A percentile compares a stretch with the other conserved stretches of the same genome.
phyloP scores from a whole-genome alignment of 2,329 filamentous ascomycete genomes.

The Rhynchosporium secalis region DNA sequence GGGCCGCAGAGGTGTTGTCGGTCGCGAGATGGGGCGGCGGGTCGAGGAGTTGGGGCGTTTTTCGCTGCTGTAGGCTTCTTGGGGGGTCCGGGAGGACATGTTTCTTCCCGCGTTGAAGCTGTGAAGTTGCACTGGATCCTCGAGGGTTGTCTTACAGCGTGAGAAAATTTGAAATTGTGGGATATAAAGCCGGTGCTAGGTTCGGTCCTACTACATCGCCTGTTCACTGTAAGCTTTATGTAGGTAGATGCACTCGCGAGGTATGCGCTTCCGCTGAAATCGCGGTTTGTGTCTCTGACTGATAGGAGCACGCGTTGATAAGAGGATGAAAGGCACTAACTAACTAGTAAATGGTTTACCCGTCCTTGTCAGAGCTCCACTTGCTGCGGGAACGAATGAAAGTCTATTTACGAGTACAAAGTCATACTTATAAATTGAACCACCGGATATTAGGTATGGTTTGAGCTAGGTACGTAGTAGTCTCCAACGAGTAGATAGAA shows the following conservation, averaged over 20 bases:
- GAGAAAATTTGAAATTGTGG: no score
- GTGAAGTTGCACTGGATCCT: background rate
- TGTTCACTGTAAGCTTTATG: no score
- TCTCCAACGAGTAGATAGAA: no score
- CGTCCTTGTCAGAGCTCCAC: background rate
- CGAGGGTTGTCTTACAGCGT: background rate
- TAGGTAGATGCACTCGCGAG: background rate
- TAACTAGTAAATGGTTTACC: background rate
- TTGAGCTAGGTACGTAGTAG: no score
- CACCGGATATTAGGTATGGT: no score
- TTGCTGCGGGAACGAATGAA: background rate
- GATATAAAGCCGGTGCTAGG: no score
- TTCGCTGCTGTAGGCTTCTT: slow-evolving; percentile 31
- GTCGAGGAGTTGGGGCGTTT: slow-evolving; percentile 35
- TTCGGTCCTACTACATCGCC: no score
- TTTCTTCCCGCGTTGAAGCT: background rate
- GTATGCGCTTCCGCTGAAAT: background rate
- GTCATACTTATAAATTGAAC: no score
- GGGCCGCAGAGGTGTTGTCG: slow-evolving; percentile 88
- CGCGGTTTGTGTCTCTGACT: background rate
- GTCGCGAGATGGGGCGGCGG: slow-evolving; percentile 49
- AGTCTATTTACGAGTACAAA: background rate
- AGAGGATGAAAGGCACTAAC: background rate
- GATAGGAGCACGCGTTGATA: background rate
- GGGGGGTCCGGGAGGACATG: slow-evolving; percentile 37